Base-by-base conservation (phyloP, 169 alveolate species). In the Eimeria praecox region DNA sequence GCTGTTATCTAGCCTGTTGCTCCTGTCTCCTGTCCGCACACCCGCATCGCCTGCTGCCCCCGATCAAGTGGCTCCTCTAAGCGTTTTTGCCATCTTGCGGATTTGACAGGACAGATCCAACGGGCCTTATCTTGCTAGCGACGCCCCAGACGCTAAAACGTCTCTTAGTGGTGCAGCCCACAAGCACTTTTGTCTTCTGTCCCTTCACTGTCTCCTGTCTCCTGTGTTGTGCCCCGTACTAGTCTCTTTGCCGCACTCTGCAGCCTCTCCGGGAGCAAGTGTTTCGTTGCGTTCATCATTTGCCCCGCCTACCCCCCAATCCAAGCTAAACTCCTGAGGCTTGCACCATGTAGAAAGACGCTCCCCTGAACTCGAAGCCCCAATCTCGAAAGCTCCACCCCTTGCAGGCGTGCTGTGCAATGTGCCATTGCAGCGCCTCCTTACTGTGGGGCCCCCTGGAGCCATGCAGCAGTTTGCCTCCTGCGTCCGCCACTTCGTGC, bases 401-500 rank as follows among this genome's bases (percentile, higher is more conserved):
- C 16, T 24, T n/a, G 40, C 75, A 64, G 22, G 75, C 27, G 33
- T 83, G 38, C 77, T 46, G 75, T 33, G 46, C 49, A 27, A 6
- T 44, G 64, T 78, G 16, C 64, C 35, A 18, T 66, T 54, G 52
- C 91, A 83, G 91, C 91, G 91, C 20, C 91, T 83, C 44, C 44
- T 54, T 24, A 54, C 75, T 18, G 40, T 44, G 69, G 91, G 75
- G 40, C 77, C 91, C 75, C 91, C 71, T 27, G 91, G 75, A 24
- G 71, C 91, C 77, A 12, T 52, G 54, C 71, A 49, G 35, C 91
- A 33, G 38, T 46, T 83, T 33, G 91, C 91, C 30, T 62, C 77
- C 27, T n/a, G 75, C 40, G 91, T 83, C 56, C 77, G 91, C 52
- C 91, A 83, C 16, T 46, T 83, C 44, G 91, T 54, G 71, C 75